A percentile compares a stretch with the other conserved stretches of the same genome.
phyloP scores from a whole-genome alignment of 345 rosid genomes.

The Boechera stricta region DNA sequence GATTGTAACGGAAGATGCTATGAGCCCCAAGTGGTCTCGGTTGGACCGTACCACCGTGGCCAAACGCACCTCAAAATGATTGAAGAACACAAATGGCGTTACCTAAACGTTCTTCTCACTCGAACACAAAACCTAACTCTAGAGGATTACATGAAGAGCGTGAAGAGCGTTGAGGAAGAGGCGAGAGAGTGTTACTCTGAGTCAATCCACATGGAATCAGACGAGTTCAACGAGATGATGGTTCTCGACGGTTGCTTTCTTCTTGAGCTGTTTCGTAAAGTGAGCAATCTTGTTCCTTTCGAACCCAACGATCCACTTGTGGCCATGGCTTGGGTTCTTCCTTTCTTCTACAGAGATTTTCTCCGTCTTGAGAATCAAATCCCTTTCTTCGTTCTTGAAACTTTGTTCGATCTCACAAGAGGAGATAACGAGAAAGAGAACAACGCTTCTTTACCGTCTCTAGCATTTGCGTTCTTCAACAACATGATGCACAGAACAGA shows the following conservation, averaged over 20 bases:
- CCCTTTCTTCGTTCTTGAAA: slow-evolving; percentile 70
- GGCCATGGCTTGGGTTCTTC: slow-evolving; percentile 73
- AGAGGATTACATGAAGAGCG: slow-evolving; percentile 53
- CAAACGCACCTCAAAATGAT: slow-evolving; percentile 58
- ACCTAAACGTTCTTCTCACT: slow-evolving; percentile 53
- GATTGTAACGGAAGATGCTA: slow-evolving; percentile 65
- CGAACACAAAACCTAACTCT: slow-evolving; percentile 50
- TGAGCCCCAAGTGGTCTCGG: slow-evolving; percentile 69
- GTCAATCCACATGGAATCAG: slow-evolving; percentile 45
- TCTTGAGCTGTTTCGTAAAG: slow-evolving; percentile 68
- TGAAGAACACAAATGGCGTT: slow-evolving; percentile 85
- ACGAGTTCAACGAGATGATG: slow-evolving; percentile 71
- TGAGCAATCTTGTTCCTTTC: slow-evolving; percentile 43
- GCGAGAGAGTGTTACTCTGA: slow-evolving; percentile 80
- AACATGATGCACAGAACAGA: slow-evolving; percentile 53
- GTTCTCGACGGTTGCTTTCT: slow-evolving; percentile 73
- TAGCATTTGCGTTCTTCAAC: slow-evolving; percentile 72
- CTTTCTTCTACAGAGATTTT: slow-evolving; percentile 71
- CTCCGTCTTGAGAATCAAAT: slow-evolving; percentile 59
- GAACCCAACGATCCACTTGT: slow-evolving; percentile 71
- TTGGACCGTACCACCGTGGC: slow-evolving; percentile 77
- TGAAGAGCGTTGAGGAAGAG: slow-evolving; percentile 49
- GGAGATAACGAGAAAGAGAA: slow-evolving; percentile 42
- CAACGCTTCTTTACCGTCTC: slow-evolving; percentile 44
- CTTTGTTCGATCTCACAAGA: slow-evolving; percentile 56